phyloP scores from a whole-genome alignment of 169 alveolate species.

The Sarcocystis neurona region DNA sequence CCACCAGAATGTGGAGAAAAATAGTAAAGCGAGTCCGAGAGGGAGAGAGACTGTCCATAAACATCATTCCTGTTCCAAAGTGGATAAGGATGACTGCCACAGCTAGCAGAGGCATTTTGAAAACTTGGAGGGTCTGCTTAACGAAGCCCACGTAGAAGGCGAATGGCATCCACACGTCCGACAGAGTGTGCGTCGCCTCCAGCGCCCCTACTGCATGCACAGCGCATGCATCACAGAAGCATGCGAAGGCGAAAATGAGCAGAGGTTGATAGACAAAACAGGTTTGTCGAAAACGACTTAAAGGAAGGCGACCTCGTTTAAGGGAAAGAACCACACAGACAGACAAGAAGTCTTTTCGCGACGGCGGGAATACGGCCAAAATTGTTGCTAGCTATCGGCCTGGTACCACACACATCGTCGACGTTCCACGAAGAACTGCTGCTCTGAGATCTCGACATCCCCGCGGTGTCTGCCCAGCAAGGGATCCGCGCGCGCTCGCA shows the following conservation, averaged over 20 bases:
- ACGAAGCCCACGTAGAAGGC: constrained; percentile 27
- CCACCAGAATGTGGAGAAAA: constrained; percentile 34
- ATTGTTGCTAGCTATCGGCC: no score
- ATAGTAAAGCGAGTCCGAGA: constrained; percentile 41
- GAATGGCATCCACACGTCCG: constrained; percentile 35
- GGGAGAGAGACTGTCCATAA: constrained; percentile 48
- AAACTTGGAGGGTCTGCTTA: constrained; percentile 43
- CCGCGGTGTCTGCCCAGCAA: no score
- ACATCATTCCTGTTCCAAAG: constrained; percentile 58
- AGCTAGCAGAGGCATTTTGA: constrained; percentile 44
- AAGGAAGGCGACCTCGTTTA: background rate
- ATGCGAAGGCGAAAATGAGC: background rate
- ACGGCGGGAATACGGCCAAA: no score
- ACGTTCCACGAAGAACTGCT: no score
- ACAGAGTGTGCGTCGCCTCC: background rate
- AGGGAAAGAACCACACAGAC: background rate
- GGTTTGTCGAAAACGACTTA: background rate
- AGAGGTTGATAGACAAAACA: background rate
- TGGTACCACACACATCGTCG: no score
- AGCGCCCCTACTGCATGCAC: background rate
- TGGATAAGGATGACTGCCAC: constrained; percentile 11
- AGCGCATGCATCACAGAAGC: background rate
- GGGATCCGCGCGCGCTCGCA: no score
- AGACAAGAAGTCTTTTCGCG: background rate
- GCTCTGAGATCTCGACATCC: no score